Evolutionary conservation across 116 monocot species (phyloP).

Genomic region (Papilionanthe hybrid): DNA sequence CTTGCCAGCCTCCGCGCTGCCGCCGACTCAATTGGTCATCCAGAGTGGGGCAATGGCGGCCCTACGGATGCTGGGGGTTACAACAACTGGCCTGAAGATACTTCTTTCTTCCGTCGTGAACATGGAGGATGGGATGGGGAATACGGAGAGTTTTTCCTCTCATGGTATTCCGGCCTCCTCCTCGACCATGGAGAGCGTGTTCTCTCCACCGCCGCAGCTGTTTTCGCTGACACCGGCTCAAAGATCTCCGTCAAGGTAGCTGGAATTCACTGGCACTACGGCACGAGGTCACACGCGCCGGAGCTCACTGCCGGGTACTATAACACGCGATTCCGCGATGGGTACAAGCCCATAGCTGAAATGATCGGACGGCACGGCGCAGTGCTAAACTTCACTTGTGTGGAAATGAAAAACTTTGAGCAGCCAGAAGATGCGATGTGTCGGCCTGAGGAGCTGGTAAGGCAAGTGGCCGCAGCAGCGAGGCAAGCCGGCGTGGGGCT

Average conservation of each 20-base stretch:
- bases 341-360: constrained; percentile 69
- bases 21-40: constrained; percentile 49
- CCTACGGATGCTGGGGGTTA: constrained; percentile 70
- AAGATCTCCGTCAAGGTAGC: constrained; percentile 77
- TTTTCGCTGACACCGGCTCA: constrained; percentile 26
- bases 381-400: constrained; percentile 81
- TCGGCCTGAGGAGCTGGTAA: constrained; percentile 66
- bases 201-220: constrained; percentile 32
- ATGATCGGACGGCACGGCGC: constrained; percentile 68
- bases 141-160: constrained; percentile 52
- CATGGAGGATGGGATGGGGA: constrained; percentile 62
- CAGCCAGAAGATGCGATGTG: constrained; percentile 78
- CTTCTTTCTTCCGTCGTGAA: constrained; percentile 64
- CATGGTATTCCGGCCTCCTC: constrained; percentile 45
- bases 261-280: constrained; percentile 95
- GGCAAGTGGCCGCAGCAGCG: constrained; percentile 59
- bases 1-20: constrained; percentile 50
- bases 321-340: constrained; percentile 69
- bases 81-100: constrained; percentile 89
- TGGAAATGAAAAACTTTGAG: constrained; percentile 82
- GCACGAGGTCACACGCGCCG: constrained; percentile 62
- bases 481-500: constrained; percentile 48
- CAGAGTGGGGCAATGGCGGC: constrained; percentile 63
- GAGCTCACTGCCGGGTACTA: constrained; percentile 96
- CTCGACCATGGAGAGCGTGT: constrained; percentile 34